Percentiles rank a stretch among this genome's conserved stretches.
Evolutionary conservation across 345 rosid species (phyloP).

Genomic region (Citrus sp.): DNA sequence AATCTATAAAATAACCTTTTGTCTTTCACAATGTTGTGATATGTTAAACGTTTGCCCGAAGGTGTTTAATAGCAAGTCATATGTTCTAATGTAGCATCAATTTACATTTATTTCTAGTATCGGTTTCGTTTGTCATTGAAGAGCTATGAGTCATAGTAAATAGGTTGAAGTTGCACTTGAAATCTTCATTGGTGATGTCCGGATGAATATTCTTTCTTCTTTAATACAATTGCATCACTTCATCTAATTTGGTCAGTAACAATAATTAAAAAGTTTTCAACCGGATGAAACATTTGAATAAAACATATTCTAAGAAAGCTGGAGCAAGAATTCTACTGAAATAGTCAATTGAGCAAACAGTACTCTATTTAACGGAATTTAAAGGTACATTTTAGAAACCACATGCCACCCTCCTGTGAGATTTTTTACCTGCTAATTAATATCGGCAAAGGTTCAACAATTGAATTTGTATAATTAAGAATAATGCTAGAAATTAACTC

Average conservation of each 20-base stretch:
- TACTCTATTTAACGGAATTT: background rate
- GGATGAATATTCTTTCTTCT: background rate
- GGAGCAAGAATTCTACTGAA: background rate
- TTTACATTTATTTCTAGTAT: background rate
- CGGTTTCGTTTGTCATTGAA: background rate
- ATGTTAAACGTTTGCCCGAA: background rate
- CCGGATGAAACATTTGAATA: too few relatives aligned
- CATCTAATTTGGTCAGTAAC: background rate
- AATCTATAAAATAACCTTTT: background rate
- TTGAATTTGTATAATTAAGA: background rate
- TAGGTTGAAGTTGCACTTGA: background rate
- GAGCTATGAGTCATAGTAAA: background rate
- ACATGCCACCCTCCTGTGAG: background rate
- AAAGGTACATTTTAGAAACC: background rate
- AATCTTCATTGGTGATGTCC: background rate
- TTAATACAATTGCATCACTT: background rate
- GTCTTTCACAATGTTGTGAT: background rate
- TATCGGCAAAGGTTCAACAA: background rate
- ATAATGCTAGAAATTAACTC: background rate
- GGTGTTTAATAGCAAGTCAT: background rate
- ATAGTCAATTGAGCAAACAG: background rate
- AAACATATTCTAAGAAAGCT: background rate
- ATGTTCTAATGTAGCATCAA: background rate
- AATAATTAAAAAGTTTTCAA: background rate
- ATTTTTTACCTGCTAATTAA: background rate